phyloP scores from a whole-genome alignment of 2,329 filamentous ascomycete species.

The Fusarium citri region DNA sequence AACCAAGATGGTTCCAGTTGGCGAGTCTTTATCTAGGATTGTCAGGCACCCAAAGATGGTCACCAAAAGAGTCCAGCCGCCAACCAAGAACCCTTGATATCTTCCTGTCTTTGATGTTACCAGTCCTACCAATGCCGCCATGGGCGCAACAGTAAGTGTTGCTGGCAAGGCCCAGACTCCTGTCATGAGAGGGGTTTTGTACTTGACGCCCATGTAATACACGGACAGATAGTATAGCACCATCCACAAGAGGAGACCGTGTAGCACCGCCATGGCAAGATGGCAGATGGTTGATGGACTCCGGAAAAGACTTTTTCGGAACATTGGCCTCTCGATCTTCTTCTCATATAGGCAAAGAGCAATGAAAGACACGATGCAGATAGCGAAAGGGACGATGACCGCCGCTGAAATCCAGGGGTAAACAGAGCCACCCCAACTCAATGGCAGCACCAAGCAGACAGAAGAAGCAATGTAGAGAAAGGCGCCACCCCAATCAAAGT shows the following conservation, averaged over 20 bases:
- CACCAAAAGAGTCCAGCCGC: constrained; percentile 70
- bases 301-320: constrained; percentile 39
- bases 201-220: constrained; percentile 44
- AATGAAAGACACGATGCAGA: constrained; percentile 63
- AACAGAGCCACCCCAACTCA: constrained; percentile 33
- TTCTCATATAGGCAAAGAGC: constrained; percentile 38
- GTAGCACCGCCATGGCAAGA: constrained; percentile 38
- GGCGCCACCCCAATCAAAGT: constrained; percentile 72
- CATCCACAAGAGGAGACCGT: constrained; percentile 47
- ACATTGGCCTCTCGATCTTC: constrained; percentile 37
- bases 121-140: constrained; percentile 66
- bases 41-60: constrained; percentile 68
- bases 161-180: constrained; percentile 67
- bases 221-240: constrained; percentile 46
- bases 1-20: constrained; percentile 67
- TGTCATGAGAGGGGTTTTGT: constrained; percentile 37
- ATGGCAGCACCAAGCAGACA: constrained; percentile 29
- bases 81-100: constrained; percentile 71
- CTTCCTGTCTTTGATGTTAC: constrained; percentile 65
- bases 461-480: constrained; percentile 61
- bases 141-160: constrained; percentile 72
- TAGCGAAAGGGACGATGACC: constrained; percentile 67
- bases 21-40: constrained; percentile 61
- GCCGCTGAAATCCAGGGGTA: constrained; percentile 41
- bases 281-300: constrained; percentile 37